These are phyloP conservation scores for Trichoderma sp. DNA, from an alignment of 2,329 filamentous ascomycete species.

Conservation along the genomic window DNA sequence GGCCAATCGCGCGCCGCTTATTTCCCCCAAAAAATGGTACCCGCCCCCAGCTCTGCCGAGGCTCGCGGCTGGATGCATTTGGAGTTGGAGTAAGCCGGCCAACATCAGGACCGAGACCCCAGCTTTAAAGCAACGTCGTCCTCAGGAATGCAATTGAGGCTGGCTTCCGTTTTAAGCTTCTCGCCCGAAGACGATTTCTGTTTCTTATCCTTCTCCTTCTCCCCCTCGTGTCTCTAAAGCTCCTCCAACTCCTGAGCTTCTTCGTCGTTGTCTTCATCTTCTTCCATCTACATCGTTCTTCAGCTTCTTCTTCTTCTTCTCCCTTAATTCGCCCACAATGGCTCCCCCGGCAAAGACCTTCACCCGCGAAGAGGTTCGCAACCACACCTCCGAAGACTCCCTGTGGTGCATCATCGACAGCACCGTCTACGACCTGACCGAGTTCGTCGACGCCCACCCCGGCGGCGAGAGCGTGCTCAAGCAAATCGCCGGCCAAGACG, in stretches of 20 bases:
- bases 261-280: background rate
- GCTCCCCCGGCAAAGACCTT: conserved; percentile 50
- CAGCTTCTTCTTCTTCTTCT: background rate
- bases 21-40: background rate
- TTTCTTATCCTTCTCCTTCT: background rate
- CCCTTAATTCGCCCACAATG: conserved; percentile 31
- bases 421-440: conserved; percentile 82
- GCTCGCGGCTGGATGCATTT: background rate
- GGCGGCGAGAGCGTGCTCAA: conserved; percentile 77
- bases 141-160: conserved; percentile 5
- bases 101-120: background rate
- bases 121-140: background rate
- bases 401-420: conserved; percentile 85
- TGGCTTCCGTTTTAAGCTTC: background rate
- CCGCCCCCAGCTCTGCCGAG: conserved; percentile 10
- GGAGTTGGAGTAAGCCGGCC: background rate
- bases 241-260: background rate
- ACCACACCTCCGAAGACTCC: conserved; percentile 74
- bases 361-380: conserved; percentile 67
- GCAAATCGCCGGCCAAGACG: conserved; percentile 80
- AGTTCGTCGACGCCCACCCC: conserved; percentile 83
- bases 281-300: background rate
- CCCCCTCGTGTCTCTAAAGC: background rate
- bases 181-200: background rate
- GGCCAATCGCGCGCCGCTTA: background rate